These are phyloP conservation scores for Penicillium longicatenatum DNA, from an alignment of 495 filamentous ascomycete species.

Conservation along the genomic window DNA sequence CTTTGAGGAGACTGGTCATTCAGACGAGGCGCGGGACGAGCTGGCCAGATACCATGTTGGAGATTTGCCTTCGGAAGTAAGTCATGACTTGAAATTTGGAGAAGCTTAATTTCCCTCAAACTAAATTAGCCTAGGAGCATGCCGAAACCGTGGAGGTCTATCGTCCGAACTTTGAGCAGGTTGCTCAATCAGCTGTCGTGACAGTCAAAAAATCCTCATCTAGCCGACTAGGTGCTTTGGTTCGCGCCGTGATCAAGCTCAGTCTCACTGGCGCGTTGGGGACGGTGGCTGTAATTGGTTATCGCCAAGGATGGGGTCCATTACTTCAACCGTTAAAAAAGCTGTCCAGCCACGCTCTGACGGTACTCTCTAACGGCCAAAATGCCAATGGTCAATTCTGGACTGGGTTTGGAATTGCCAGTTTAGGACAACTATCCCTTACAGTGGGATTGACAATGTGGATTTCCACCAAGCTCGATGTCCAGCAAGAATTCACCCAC, in stretches of 20 bases:
- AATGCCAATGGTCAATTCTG: background rate
- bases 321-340: background rate
- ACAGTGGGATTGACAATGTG: constrained; percentile 16
- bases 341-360: background rate
- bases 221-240: background rate
- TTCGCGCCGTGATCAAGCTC: background rate
- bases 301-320: background rate
- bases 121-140: background rate
- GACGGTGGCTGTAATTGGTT: background rate
- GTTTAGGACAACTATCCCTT: background rate
- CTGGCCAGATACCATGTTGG: constrained; percentile 26
- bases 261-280: background rate
- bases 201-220: background rate
- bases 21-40: constrained; percentile 35
- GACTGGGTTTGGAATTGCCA: background rate
- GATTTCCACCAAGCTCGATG: background rate
- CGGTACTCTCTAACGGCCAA: background rate
- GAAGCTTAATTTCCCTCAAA: background rate
- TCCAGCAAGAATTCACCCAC: constrained; percentile 35
- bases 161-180: background rate
- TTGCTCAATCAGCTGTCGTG: background rate
- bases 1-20: constrained; percentile 56
- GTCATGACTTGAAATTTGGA: background rate
- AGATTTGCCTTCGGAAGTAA: constrained; percentile 24
- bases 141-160: background rate